Conservation (phyloP, 2,329 filamentous ascomycete genomes). For the Arthrobotrys iridis region DNA sequence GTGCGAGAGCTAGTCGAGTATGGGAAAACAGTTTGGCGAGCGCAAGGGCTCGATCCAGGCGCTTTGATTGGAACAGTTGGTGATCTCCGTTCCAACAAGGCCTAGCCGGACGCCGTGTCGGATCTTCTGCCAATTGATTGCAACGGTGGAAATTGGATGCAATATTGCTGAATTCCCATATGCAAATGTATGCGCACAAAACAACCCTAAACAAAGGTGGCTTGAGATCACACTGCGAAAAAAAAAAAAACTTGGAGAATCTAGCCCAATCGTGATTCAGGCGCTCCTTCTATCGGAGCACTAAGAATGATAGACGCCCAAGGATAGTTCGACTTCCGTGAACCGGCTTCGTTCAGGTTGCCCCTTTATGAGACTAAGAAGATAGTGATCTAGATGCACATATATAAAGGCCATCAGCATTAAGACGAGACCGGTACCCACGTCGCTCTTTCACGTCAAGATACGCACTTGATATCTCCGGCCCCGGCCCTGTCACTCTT, state of each 20-base stretch:
- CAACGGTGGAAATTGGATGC: neutral
- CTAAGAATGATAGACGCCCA: neutral
- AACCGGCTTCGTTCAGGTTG: no score
- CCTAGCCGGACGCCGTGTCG: no score
- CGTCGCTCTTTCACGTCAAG: neutral
- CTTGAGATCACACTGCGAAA: neutral
- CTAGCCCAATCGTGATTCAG: neutral
- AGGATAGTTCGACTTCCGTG: no score
- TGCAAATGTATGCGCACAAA: neutral
- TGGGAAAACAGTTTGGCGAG: no score
- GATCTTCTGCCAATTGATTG: neutral
- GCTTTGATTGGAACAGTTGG: no score
- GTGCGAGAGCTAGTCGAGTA: no score
- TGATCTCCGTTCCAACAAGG: no score
- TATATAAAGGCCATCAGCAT: neutral
- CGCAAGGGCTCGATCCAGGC: no score
- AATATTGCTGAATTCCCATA: neutral
- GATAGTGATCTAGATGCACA: neutral
- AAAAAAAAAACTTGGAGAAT: no score
- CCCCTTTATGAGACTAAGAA: neutral
- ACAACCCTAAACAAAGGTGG: neutral
- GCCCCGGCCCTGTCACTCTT: conserved; percentile 10
- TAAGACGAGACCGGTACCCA: no score
- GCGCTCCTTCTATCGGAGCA: neutral
- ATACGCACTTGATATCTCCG: neutral